Percentiles rank a stretch among this genome's conserved stretches.
Conservation (phyloP, 768 basidiomycete species). For the Rhizopogon roseolus region DNA sequence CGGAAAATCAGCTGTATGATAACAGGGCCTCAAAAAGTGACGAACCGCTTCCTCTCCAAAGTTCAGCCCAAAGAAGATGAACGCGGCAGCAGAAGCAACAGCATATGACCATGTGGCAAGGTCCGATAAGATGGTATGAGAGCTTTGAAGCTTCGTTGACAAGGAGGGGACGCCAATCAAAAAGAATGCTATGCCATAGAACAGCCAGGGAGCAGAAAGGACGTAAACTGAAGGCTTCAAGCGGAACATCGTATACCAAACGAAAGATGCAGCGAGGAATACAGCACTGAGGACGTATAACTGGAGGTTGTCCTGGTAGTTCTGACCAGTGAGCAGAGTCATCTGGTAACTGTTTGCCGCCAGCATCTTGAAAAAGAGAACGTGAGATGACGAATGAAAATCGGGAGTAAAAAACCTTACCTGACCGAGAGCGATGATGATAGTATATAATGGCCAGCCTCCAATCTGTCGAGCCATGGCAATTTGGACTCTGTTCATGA, state of each 20-base stretch:
- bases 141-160: conserved; percentile 46
- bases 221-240: conserved; percentile 85
- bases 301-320: conserved; percentile 74
- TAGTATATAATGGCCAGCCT: conserved; percentile 91
- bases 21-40: conserved; percentile 6
- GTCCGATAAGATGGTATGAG: conserved; percentile 67
- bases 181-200: conserved; percentile 90
- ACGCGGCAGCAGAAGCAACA: conserved; percentile 87
- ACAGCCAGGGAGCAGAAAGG: conserved; percentile 83
- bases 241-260: conserved; percentile 91
- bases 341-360: conserved; percentile 94
- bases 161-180: conserved; percentile 86
- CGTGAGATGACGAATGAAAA: conserved; percentile 1
- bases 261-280: conserved; percentile 78
- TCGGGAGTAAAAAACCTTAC: conserved; percentile 26
- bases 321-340: conserved; percentile 82
- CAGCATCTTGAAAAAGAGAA: conserved; percentile 51
- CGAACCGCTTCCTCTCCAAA: conserved; percentile 93
- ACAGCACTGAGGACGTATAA: conserved; percentile 89
- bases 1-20: conserved; percentile 7
- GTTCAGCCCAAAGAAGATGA: conserved; percentile 92
- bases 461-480: conserved; percentile 73
- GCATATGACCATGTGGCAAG: conserved; percentile 91
- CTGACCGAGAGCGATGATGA: conserved; percentile 83
- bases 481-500: conserved; percentile 85